These are phyloP conservation scores for Pseudogymnoascus sp. DNA, from an alignment of 2,329 filamentous ascomycete genomes.

Conservation along the genomic window DNA sequence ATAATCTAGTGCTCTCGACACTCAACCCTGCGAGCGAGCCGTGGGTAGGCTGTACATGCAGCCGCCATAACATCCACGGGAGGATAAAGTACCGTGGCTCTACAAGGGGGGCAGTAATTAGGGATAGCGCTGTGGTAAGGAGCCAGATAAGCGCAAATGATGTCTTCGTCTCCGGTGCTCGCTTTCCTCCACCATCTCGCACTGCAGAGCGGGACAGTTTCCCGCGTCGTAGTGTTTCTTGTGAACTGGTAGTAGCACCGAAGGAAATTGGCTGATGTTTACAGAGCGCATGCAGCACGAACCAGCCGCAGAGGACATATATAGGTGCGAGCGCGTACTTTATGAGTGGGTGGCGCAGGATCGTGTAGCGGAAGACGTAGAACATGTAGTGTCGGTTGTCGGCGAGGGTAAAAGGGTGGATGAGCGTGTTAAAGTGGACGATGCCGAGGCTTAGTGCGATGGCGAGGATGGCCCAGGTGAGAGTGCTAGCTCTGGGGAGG, in stretches of 20 bases:
- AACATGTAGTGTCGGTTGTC: constrained; percentile 98
- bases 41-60: constrained; percentile 52
- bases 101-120: constrained; percentile 83
- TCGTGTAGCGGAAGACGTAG: constrained; percentile 81
- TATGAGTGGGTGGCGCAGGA: constrained; percentile 54
- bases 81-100: constrained; percentile 95
- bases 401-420: constrained; percentile 91
- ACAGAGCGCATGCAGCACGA: constrained; percentile 47
- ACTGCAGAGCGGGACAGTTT: neutral
- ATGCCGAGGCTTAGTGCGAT: constrained; percentile 31
- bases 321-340: constrained; percentile 60
- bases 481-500: constrained; percentile 20
- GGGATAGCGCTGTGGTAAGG: constrained; percentile 63
- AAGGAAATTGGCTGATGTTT: constrained; percentile 32
- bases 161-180: constrained; percentile 27
- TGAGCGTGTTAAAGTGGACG: constrained; percentile 78
- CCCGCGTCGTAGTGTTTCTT: constrained; percentile 13
- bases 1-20: constrained; percentile 25
- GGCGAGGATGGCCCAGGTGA: neutral
- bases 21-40: constrained; percentile 8
- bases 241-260: constrained; percentile 14
- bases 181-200: constrained; percentile 14
- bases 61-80: constrained; percentile 86
- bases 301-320: constrained; percentile 64
- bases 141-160: constrained; percentile 52